Evolutionary conservation across 345 rosid species (phyloP).

Genomic region (Gossypium longicalyx): DNA sequence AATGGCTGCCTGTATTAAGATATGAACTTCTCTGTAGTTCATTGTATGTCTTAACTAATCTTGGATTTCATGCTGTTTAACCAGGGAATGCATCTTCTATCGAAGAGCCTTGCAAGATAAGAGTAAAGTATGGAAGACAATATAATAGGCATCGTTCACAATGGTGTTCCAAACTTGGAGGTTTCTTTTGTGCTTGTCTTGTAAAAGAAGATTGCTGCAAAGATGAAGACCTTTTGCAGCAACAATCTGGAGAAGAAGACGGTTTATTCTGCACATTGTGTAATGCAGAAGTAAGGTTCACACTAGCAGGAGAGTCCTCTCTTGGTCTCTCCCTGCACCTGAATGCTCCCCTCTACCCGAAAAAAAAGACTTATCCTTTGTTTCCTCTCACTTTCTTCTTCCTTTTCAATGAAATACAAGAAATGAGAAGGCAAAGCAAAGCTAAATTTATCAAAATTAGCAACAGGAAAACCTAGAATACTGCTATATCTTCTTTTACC

Average conservation of each 20-base stretch:
- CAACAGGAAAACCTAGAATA: neutral
- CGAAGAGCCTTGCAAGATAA: slow-evolving; percentile 49
- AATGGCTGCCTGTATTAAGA: neutral
- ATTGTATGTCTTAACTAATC: slow-evolving; percentile 6
- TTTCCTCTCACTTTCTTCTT: neutral
- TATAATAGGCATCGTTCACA: slow-evolving; percentile 38
- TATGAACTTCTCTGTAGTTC: neutral
- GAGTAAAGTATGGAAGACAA: slow-evolving; percentile 34
- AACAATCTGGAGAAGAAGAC: slow-evolving; percentile 57
- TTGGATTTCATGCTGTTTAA: slow-evolving; percentile 6
- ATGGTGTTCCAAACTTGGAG: slow-evolving; percentile 43
- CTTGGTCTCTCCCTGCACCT: neutral
- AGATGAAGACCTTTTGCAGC: slow-evolving; percentile 42
- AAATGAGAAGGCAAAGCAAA: neutral
- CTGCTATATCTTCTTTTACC: neutral
- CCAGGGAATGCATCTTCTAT: slow-evolving; percentile 45
- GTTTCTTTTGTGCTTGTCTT: slow-evolving; percentile 61
- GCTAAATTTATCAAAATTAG: neutral
- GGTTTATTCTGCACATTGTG: slow-evolving; percentile 85
- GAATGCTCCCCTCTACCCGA: neutral
- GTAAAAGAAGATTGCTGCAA: slow-evolving; percentile 65
- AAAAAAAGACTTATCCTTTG: neutral
- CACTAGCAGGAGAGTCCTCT: neutral
- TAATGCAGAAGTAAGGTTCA: slow-evolving; percentile 73
- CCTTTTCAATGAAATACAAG: neutral